phyloP scores from a whole-genome alignment of 495 filamentous ascomycete species.

The Penicillium bovifimosum region DNA sequence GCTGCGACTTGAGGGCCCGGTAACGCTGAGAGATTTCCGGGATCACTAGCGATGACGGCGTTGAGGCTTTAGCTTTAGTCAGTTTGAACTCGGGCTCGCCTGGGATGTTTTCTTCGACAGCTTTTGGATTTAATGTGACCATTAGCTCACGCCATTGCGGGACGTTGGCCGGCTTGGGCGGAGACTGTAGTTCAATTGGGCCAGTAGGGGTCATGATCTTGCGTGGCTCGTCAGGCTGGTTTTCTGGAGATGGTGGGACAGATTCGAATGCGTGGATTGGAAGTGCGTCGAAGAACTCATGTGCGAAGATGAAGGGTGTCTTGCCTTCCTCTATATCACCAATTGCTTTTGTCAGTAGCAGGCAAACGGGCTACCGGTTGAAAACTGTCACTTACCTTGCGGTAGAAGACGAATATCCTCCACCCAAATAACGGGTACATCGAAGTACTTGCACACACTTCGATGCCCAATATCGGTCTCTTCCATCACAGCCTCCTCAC shows the following conservation, averaged over 20 bases:
- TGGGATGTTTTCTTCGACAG: slow-evolving; percentile 41
- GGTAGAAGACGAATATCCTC: slow-evolving; percentile 83
- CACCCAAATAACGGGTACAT: slow-evolving; percentile 76
- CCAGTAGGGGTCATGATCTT: slow-evolving; percentile 45
- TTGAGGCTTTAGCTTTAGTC: slow-evolving; percentile 63
- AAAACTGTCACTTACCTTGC: slow-evolving; percentile 43
- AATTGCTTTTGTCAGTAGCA: background rate
- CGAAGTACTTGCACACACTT: slow-evolving; percentile 68
- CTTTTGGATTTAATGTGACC: slow-evolving; percentile 60
- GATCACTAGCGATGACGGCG: slow-evolving; percentile 76
- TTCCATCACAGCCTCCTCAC: slow-evolving; percentile 58
- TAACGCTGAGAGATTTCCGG: slow-evolving; percentile 81
- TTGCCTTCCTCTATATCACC: slow-evolving; percentile 44
- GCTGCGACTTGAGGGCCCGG: slow-evolving; percentile 58
- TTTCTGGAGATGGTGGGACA: slow-evolving; percentile 41
- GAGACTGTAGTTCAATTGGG: slow-evolving; percentile 40
- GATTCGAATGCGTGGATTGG: slow-evolving; percentile 94
- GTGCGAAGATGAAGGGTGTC: slow-evolving; percentile 87
- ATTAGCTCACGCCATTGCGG: slow-evolving; percentile 84
- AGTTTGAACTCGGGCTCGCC: slow-evolving; percentile 75
- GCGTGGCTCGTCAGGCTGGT: slow-evolving; percentile 24
- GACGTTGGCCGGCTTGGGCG: slow-evolving; percentile 38
- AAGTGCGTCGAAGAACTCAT: slow-evolving; percentile 99
- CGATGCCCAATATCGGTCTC: slow-evolving; percentile 70
- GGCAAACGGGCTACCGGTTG: background rate